A percentile compares a stretch with the other conserved stretches of the same genome.
phyloP scores from a whole-genome alignment of 2,329 filamentous ascomycete species.

The Pochonia chlamydosporia region DNA sequence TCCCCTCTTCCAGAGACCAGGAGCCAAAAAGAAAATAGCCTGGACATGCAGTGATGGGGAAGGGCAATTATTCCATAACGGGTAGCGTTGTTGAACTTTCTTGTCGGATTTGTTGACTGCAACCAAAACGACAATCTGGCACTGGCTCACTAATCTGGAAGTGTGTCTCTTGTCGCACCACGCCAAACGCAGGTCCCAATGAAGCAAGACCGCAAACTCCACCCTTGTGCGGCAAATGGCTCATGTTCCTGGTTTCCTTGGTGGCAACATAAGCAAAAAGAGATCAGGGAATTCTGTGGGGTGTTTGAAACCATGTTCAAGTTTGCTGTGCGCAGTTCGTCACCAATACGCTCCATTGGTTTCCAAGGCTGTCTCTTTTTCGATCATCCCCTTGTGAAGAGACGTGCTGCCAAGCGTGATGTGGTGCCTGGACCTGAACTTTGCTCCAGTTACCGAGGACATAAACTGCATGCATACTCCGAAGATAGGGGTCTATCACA shows the following conservation, averaged over 20 bases:
- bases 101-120: too few relatives aligned
- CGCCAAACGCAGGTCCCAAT: neutral
- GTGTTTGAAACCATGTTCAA: neutral
- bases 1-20: neutral
- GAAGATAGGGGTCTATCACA: too few relatives aligned
- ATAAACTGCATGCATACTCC: too few relatives aligned
- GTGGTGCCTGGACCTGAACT: too few relatives aligned
- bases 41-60: neutral
- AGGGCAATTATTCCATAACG: neutral
- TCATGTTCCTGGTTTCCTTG: neutral
- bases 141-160: neutral
- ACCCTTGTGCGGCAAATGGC: neutral
- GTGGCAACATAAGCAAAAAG: neutral
- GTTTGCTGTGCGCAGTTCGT: neutral
- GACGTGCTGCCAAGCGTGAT: too few relatives aligned
- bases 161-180: neutral
- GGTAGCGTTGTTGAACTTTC: neutral
- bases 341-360: neutral
- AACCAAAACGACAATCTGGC: too few relatives aligned
- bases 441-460: too few relatives aligned
- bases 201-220: neutral
- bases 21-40: neutral
- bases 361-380: neutral
- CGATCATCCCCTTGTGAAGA: too few relatives aligned
- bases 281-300: neutral